Conservation (phyloP, 768 basidiomycete species). For the Serendipita sp. region DNA sequence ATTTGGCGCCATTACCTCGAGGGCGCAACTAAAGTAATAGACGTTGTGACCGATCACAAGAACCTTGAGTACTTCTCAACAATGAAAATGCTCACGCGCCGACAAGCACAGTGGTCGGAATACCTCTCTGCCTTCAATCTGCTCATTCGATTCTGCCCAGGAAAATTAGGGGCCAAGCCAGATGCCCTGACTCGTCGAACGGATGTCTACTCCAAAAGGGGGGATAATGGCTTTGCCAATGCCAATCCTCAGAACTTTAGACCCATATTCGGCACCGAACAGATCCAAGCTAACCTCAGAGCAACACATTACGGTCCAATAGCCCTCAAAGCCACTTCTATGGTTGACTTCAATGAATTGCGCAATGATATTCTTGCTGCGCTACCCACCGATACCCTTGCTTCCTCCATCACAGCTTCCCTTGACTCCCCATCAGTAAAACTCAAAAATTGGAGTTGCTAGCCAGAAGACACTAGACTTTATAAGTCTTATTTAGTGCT, state of each 20-base stretch:
- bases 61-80: slow-evolving; percentile 30
- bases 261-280: slow-evolving; percentile 15
- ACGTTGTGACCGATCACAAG: slow-evolving; percentile 23
- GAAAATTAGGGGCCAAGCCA: slow-evolving; percentile 9
- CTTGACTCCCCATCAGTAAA: too few species aligned
- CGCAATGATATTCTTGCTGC: not conserved
- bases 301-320: not conserved
- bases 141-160: slow-evolving; percentile 17
- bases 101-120: slow-evolving; percentile 29
- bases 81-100: slow-evolving; percentile 23
- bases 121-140: slow-evolving; percentile 24
- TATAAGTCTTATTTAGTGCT: too few species aligned
- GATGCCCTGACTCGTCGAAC: slow-evolving; percentile 16
- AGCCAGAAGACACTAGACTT: too few species aligned
- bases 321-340: not conserved
- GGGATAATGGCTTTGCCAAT: slow-evolving; percentile 15
- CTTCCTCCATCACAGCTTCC: not conserved
- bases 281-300: slow-evolving; percentile 11
- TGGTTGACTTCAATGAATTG: not conserved
- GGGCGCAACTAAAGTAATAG: slow-evolving; percentile 15
- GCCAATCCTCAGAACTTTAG: slow-evolving; percentile 16
- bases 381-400: not conserved
- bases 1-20: slow-evolving; percentile 22
- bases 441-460: too few species aligned
- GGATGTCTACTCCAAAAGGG: slow-evolving; percentile 16